Percentiles rank a stretch among this genome's conserved stretches.
Evolutionary conservation across 805 yeast species (phyloP).

Genomic region (Kuraishia piskuri): DNA sequence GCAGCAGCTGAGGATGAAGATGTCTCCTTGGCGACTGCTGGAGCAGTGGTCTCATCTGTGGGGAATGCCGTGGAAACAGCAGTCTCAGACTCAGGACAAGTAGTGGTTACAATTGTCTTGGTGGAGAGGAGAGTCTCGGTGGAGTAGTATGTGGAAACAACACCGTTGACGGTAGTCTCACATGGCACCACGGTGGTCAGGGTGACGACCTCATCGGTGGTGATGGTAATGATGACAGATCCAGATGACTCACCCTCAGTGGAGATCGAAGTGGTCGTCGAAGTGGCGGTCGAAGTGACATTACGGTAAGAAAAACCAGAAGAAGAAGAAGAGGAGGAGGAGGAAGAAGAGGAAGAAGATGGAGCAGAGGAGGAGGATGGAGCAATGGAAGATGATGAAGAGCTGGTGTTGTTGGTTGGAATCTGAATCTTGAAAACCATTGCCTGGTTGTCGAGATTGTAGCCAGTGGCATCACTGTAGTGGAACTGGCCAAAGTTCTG

Average conservation of each 20-base stretch:
- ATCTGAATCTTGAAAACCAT: constrained; percentile 20
- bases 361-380: constrained; percentile 1
- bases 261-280: background rate
- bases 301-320: background rate
- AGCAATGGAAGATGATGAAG: background rate
- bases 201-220: background rate
- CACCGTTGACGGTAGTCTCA: background rate
- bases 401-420: constrained; percentile 12
- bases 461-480: constrained; percentile 17
- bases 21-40: background rate
- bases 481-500: constrained; percentile 17
- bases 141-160: background rate
- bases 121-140: background rate
- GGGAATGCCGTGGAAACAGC: background rate
- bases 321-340: constrained; percentile 4
- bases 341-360: constrained; percentile 2
- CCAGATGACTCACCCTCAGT: background rate
- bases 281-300: background rate
- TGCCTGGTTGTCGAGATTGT: constrained; percentile 20
- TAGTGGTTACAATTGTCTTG: background rate
- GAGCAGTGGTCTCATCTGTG: background rate
- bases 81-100: background rate
- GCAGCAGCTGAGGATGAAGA: background rate
- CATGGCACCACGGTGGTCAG: constrained; percentile 1
- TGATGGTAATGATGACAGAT: background rate